Evolutionary conservation across 129 eudicot genomes (phyloP).

Genomic region (Chrysanthemum lavandulifolium): DNA sequence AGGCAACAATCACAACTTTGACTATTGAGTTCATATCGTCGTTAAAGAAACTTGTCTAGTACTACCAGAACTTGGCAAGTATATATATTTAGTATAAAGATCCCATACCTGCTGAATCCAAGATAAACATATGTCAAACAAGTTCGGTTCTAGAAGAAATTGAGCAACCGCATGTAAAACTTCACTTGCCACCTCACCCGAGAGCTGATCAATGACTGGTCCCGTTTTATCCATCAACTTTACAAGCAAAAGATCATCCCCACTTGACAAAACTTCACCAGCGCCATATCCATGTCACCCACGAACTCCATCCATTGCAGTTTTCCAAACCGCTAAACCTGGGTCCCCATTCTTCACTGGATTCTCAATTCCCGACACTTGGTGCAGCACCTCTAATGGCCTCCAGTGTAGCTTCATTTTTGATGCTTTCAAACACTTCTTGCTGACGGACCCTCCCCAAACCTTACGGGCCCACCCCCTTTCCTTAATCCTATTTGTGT

Average conservation of each 20-base stretch:
- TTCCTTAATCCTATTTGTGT: conserved; percentile 49
- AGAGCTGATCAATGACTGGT: conserved; percentile 71
- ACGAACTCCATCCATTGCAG: conserved; percentile 81
- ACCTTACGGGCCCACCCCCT: conserved; percentile 52
- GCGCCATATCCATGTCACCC: conserved; percentile 79
- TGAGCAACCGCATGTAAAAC: conserved; percentile 67
- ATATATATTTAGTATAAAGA: background rate
- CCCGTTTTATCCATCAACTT: conserved; percentile 89
- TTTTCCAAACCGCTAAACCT: conserved; percentile 67
- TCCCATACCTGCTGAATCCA: conserved; percentile 94
- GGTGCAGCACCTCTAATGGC: conserved; percentile 77
- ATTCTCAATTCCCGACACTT: conserved; percentile 54
- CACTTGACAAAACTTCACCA: conserved; percentile 73
- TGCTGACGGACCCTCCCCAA: conserved; percentile 96
- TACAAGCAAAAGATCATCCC: conserved; percentile 82
- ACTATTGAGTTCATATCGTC: too few relatives aligned
- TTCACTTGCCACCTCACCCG: conserved; percentile 69
- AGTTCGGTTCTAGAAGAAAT: conserved; percentile 61
- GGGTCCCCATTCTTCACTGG: conserved; percentile 57
- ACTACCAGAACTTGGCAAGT: too few relatives aligned
- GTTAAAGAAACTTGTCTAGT: too few relatives aligned
- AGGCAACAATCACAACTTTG: too few relatives aligned
- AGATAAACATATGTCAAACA: conserved; percentile 73
- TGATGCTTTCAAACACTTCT: conserved; percentile 94
- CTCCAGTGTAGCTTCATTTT: conserved; percentile 92